Percentiles rank a stretch among this genome's conserved stretches.
Evolutionary conservation across 768 basidiomycete genomes (phyloP).

Genomic region (Strobilomyces dryophilus): DNA sequence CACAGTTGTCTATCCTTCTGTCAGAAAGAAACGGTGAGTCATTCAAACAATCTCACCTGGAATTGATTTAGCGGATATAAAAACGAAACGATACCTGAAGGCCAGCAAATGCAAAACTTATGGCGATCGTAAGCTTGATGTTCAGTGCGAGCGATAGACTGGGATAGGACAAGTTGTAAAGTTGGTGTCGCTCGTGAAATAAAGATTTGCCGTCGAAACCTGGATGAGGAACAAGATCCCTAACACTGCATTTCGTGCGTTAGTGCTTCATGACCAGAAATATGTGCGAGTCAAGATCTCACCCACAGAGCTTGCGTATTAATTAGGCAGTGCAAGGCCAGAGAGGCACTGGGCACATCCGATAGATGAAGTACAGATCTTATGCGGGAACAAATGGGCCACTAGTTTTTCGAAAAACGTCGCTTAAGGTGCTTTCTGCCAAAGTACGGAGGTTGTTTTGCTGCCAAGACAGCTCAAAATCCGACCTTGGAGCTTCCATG

Average conservation of each 20-base stretch:
- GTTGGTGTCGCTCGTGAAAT: slow-evolving; percentile 6
- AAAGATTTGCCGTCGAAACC: slow-evolving; percentile 9
- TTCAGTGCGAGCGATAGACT: too few species aligned
- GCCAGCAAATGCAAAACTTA: slow-evolving; percentile 27
- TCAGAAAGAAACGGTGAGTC: background rate
- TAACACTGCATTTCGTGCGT: background rate
- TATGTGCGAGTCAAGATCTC: background rate
- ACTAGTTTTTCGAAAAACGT: too few species aligned
- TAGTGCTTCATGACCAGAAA: background rate
- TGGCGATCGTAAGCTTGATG: slow-evolving; percentile 29
- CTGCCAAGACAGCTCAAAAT: too few species aligned
- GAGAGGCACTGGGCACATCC: slow-evolving; percentile 3
- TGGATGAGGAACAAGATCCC: slow-evolving; percentile 10
- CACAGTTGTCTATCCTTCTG: background rate
- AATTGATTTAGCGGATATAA: too few species aligned
- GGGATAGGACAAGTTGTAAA: slow-evolving; percentile 23
- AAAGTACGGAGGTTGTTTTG: too few species aligned
- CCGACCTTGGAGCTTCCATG: too few species aligned
- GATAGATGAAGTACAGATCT: slow-evolving; percentile 13
- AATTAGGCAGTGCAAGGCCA: slow-evolving; percentile 8
- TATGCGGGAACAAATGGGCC: too few species aligned
- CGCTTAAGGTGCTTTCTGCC: too few species aligned
- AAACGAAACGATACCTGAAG: slow-evolving; percentile 9
- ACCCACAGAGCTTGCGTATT: slow-evolving; percentile 8
- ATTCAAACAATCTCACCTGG: too few species aligned